Evolutionary conservation across 2,329 filamentous ascomycete genomes (phyloP), one percentile per base, ranked within the genome.

Genomic region (Aspergillus tamarii): DNA sequence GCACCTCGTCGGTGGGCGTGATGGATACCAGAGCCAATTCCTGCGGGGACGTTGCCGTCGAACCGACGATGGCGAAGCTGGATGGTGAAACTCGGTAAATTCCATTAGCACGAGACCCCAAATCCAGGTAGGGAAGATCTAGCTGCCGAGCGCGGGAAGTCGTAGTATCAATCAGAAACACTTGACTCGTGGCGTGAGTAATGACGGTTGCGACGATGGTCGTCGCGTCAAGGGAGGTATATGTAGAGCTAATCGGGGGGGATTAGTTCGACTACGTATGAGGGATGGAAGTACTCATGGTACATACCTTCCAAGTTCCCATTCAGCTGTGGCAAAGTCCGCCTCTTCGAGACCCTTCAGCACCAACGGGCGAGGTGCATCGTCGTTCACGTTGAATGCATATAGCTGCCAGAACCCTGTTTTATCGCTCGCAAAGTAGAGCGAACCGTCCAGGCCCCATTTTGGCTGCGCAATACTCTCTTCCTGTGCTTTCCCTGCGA

Each of bases 341-440:
- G 76, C 78, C 1, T 80, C 71, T 21, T 83, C 78, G 14, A 84
- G 73, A 0, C 78, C 80, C 1, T 76, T 63, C 3, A 84, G 61
- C 2, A 65, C 63, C 10, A 84, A 65, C 19, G 74, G 71, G 11
- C 66, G 59, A 0, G 76, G 67, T 9, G 71, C 60, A 5, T 73
- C 61, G 7, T 69, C 45, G 3, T 55, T 46, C 8, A 62, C 64
- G 1, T 70, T 73, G n/a, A 79, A 71, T 1, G 76, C 75, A 64
- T 82, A 84, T 9, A 87, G 71, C 62, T 84, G 83, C 62, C 83
- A 82, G 63, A 81, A 85, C 1, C 81, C 81, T 2, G 73, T 78
- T 1, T 69, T 70, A 70, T 87, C 84, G 57, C 81, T 81, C 2
- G 76, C 76, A 66, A 83, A 86, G 64, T 82, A 84, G 2, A 87